These are phyloP conservation scores for Sanchytrium tribonematis DNA, from an alignment of 371 early-diverging fungal genomes.

Conservation along the genomic window DNA sequence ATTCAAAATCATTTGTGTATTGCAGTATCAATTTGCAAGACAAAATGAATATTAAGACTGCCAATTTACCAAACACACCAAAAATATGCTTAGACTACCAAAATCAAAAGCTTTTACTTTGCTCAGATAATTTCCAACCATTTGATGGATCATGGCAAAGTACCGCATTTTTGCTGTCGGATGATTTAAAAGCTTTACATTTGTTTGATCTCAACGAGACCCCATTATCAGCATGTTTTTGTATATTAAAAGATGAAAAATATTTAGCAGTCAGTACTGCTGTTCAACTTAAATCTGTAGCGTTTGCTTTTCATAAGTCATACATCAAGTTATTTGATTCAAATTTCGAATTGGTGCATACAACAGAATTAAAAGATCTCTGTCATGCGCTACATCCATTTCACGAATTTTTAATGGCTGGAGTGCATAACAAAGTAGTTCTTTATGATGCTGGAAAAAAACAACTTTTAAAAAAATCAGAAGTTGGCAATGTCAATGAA, in stretches of 20 bases:
- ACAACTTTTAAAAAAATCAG: slow-evolving; percentile 67
- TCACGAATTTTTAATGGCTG: slow-evolving; percentile 64
- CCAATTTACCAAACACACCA: too few relatives aligned
- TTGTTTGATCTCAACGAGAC: not conserved
- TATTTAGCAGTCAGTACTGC: not conserved
- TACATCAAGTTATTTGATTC: slow-evolving; percentile 4
- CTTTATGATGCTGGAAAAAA: slow-evolving; percentile 76
- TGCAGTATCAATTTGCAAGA: too few relatives aligned
- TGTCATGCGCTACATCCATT: slow-evolving; percentile 55
- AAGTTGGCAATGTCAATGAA: slow-evolving; percentile 29
- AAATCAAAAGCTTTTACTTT: too few relatives aligned
- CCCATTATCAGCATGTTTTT: not conserved
- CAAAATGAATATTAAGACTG: too few relatives aligned
- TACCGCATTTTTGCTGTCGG: too few relatives aligned
- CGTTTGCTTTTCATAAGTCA: slow-evolving; percentile 2
- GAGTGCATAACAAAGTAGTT: slow-evolving; percentile 52
- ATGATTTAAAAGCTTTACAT: too few relatives aligned
- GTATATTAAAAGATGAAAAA: not conserved
- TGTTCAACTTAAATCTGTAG: not conserved
- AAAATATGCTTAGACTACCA: too few relatives aligned
- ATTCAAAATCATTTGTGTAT: too few relatives aligned
- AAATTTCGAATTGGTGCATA: not conserved
- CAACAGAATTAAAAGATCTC: slow-evolving; percentile 49
- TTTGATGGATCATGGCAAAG: too few relatives aligned
- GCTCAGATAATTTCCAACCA: too few relatives aligned